Conservation (phyloP, 2,329 filamentous ascomycete species). For the Sporothrix brunneoviolacea region DNA sequence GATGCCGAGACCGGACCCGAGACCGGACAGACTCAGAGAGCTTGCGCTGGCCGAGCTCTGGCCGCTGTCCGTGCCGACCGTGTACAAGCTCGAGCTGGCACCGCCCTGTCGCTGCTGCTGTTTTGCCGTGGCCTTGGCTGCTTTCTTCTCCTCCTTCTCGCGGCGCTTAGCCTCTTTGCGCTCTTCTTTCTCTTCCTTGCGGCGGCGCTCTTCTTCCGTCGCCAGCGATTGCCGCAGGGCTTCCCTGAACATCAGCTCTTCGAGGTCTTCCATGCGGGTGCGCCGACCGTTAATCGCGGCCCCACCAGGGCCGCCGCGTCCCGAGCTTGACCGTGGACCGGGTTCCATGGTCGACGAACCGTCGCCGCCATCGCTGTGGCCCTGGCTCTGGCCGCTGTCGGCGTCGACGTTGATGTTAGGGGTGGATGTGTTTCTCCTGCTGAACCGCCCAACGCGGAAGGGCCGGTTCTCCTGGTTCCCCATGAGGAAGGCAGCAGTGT, state of each 20-base stretch:
- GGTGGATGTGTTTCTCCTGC: slow-evolving; percentile 44
- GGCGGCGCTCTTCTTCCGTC: slow-evolving; percentile 86
- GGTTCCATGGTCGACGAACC: slow-evolving; percentile 28
- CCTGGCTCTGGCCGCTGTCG: slow-evolving; percentile 22
- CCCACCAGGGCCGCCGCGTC: slow-evolving; percentile 17
- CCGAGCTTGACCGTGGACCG: slow-evolving; percentile 26
- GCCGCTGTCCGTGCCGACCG: slow-evolving; percentile 30
- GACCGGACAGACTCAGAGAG: slow-evolving; percentile 53
- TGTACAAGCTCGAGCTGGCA: slow-evolving; percentile 34
- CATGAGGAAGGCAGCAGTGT: slow-evolving; percentile 91
- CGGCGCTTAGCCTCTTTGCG: slow-evolving; percentile 78
- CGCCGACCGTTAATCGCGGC: slow-evolving; percentile 28
- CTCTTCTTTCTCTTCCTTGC: slow-evolving; percentile 72
- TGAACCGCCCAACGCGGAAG: slow-evolving; percentile 49
- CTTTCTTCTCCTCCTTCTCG: slow-evolving; percentile 78
- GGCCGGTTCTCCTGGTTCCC: slow-evolving; percentile 52
- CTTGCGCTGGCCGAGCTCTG: slow-evolving; percentile 54
- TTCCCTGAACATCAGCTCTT: slow-evolving; percentile 98
- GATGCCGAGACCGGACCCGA: slow-evolving; percentile 53
- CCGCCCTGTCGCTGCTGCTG: slow-evolving; percentile 15
- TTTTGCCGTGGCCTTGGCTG: slow-evolving; percentile 55
- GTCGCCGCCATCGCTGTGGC: no score
- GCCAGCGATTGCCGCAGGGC: slow-evolving; percentile 87
- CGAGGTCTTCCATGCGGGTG: slow-evolving; percentile 72
- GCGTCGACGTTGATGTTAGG: slow-evolving; percentile 21